Evolutionary conservation across 441 rosid genomes (phyloP).

Genomic region (Gossypium gossypioides): DNA sequence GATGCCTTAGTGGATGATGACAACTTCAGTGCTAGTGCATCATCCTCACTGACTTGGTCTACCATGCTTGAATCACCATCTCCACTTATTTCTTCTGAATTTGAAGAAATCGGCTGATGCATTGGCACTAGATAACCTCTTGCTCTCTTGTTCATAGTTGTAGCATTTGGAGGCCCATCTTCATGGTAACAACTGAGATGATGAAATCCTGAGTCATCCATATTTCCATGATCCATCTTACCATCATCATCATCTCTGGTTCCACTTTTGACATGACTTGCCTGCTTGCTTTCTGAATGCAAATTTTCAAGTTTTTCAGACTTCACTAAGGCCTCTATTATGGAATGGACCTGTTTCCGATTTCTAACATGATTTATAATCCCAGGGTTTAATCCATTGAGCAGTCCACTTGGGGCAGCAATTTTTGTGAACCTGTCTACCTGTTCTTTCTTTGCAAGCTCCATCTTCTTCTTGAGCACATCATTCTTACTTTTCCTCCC

Average conservation of each 20-base stretch:
- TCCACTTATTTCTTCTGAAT: constrained; percentile 24
- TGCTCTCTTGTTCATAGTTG: constrained; percentile 24
- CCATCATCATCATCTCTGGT: constrained; percentile 17
- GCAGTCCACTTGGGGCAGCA: constrained; percentile 86
- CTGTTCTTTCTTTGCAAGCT: constrained; percentile 67
- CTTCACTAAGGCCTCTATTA: constrained; percentile 70
- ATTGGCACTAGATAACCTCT: constrained; percentile 21
- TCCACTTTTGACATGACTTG: constrained; percentile 28
- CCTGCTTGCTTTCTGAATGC: constrained; percentile 22
- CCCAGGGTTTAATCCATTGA: constrained; percentile 79
- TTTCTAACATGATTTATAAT: constrained; percentile 83
- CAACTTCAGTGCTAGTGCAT: constrained; percentile 34
- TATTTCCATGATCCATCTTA: constrained; percentile 16
- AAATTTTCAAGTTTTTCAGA: constrained; percentile 33
- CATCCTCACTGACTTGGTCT: constrained; percentile 32
- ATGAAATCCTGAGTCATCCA: constrained; percentile 24
- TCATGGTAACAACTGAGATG: constrained; percentile 24
- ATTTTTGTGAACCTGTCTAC: constrained; percentile 68
- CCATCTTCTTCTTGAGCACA: constrained; percentile 51
- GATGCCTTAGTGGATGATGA: constrained; percentile 37
- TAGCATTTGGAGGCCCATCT: constrained; percentile 22
- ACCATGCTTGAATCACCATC: constrained; percentile 28
- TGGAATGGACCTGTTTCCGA: constrained; percentile 76
- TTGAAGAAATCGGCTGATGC: constrained; percentile 17
- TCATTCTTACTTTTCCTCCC: constrained; percentile 55